A percentile compares a stretch with the other conserved stretches of the same genome.
Evolutionary conservation across 2,329 filamentous ascomycete species (phyloP).

Genomic region (Fusarium oxysporum): DNA sequence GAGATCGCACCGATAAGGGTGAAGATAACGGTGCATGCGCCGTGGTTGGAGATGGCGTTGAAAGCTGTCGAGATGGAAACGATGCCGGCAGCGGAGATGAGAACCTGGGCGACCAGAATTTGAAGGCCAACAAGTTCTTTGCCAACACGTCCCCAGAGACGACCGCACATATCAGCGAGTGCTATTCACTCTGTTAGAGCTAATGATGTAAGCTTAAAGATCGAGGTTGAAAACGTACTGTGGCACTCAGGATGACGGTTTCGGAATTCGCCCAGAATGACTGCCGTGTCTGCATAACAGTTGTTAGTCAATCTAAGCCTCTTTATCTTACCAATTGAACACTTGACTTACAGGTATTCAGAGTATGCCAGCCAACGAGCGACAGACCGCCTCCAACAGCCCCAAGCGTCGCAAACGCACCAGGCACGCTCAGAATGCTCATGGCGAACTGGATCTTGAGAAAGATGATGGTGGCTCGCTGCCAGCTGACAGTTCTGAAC

Average conservation of each 20-base stretch:
- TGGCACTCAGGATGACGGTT: constrained; percentile 1
- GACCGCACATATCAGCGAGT: constrained; percentile 2
- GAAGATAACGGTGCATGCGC: background rate
- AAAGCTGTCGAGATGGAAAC: background rate
- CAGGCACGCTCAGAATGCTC: constrained; percentile 34
- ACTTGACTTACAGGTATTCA: background rate
- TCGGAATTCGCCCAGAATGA: background rate
- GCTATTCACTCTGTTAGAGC: background rate
- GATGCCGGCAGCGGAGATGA: background rate
- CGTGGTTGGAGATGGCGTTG: constrained; percentile 4
- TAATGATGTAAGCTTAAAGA: rapidly evolving
- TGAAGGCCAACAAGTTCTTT: background rate
- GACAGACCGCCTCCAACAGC: background rate
- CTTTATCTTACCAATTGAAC: rapidly evolving
- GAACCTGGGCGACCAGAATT: background rate
- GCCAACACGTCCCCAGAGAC: background rate
- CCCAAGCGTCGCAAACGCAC: constrained; percentile 44
- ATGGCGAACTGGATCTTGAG: constrained; percentile 48
- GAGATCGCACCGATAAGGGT: background rate
- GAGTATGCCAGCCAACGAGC: background rate
- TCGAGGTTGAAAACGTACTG: background rate
- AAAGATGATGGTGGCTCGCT: constrained; percentile 55
- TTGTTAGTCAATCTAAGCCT: background rate
- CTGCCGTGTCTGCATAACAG: background rate
- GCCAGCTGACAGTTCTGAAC: constrained; percentile 52